Conservation (phyloP, 306 rosid genomes). For the Medicago ruthenica region DNA sequence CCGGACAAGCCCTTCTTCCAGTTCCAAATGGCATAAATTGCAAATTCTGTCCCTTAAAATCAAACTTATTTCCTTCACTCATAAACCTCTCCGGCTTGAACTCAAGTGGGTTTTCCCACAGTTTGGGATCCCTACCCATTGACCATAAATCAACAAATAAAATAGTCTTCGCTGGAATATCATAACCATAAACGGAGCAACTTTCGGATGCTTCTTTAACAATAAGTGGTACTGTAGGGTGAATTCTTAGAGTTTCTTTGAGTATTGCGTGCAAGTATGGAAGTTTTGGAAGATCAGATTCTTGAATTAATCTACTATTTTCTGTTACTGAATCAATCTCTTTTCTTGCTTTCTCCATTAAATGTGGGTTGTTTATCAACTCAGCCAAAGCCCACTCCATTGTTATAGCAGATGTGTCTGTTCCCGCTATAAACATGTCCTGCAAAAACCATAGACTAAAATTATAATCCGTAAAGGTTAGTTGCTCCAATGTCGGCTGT, state of each 20-base stretch:
- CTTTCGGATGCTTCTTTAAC: slow-evolving; percentile 54
- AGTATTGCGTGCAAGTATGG: slow-evolving; percentile 73
- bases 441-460: slow-evolving; percentile 19
- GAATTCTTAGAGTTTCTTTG: slow-evolving; percentile 79
- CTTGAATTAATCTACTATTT: slow-evolving; percentile 54
- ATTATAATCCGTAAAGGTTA: no score
- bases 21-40: slow-evolving; percentile 69
- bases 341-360: slow-evolving; percentile 69
- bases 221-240: slow-evolving; percentile 65
- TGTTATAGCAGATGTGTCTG: slow-evolving; percentile 55
- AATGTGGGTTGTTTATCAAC: slow-evolving; percentile 65
- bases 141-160: slow-evolving; percentile 70
- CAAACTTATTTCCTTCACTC: slow-evolving; percentile 34
- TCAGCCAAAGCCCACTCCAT: slow-evolving; percentile 64
- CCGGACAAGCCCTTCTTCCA: slow-evolving; percentile 45
- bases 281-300: slow-evolving; percentile 66
- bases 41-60: slow-evolving; percentile 63
- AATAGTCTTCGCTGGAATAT: slow-evolving; percentile 59
- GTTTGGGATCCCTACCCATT: slow-evolving; percentile 63
- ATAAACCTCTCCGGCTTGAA: slow-evolving; percentile 72
- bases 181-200: slow-evolving; percentile 52
- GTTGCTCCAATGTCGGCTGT: no score
- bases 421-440: slow-evolving; percentile 69
- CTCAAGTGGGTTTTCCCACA: slow-evolving; percentile 68
- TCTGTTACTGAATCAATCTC: slow-evolving; percentile 56